These are phyloP conservation scores for Sclerotiophoma versabilis DNA, from an alignment of 2,329 filamentous ascomycete species.

Conservation along the genomic window DNA sequence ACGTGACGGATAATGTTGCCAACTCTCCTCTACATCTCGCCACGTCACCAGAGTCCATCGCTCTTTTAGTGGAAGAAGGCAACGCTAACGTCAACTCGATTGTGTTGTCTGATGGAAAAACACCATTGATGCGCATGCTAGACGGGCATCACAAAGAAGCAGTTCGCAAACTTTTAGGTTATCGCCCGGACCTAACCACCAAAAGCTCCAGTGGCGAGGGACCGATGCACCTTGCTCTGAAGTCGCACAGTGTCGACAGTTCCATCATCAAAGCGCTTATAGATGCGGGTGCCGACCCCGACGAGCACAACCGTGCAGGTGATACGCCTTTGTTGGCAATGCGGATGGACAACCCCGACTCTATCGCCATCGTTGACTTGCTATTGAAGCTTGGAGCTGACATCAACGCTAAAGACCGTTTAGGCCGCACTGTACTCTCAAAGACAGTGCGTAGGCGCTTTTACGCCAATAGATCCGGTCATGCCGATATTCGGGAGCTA, in stretches of 20 bases:
- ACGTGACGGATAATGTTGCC: background rate
- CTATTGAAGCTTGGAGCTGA: background rate
- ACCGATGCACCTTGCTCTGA: background rate
- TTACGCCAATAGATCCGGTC: background rate
- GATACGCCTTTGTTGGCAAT: slow-evolving; percentile 13
- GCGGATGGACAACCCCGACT: background rate
- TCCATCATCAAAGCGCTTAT: slow-evolving; percentile 11
- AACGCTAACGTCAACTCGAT: background rate
- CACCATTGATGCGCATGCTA: background rate
- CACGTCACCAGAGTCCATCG: background rate
- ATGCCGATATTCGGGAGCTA: background rate
- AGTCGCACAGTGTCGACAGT: background rate
- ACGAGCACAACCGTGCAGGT: slow-evolving; percentile 21
- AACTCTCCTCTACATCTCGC: background rate
- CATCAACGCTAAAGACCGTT: background rate
- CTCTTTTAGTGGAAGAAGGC: background rate
- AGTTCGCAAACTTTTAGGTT: background rate
- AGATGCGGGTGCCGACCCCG: slow-evolving; percentile 31
- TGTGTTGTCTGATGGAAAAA: background rate
- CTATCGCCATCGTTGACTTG: background rate
- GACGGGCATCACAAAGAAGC: background rate
- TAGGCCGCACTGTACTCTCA: background rate
- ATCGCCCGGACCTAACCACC: background rate
- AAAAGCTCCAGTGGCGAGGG: background rate
- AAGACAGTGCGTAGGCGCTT: background rate